Conservation (phyloP, 1,284 basidiomycete species). For the Irpex rosettiformis region DNA sequence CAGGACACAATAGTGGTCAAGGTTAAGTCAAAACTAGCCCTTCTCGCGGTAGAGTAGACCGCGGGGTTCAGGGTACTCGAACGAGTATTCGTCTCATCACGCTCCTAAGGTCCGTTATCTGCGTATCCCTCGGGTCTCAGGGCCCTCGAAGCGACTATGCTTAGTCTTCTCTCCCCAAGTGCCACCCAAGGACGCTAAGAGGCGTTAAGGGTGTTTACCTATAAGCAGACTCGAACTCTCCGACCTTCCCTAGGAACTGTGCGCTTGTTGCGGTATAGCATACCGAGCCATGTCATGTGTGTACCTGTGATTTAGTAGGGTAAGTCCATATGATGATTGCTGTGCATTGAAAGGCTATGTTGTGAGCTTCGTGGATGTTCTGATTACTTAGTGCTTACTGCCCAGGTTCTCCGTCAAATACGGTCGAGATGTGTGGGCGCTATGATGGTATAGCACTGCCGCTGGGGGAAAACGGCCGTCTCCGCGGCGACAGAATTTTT, state of each 20-base stretch:
- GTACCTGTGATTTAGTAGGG: background rate
- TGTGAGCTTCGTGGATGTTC: background rate
- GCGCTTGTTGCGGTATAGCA: background rate
- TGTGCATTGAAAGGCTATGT: no score
- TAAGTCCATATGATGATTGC: no score
- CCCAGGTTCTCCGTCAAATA: background rate
- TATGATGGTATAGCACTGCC: no score
- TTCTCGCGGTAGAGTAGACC: no score
- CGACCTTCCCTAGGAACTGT: background rate
- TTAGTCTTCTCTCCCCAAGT: background rate
- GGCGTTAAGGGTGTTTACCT: no score
- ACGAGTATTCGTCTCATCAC: background rate
- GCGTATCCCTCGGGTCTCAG: background rate
- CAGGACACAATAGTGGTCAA: no score
- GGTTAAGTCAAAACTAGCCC: no score
- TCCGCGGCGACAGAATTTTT: no score
- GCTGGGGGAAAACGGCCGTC: no score
- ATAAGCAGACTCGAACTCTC: background rate
- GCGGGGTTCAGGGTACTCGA: background rate
- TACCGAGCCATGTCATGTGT: background rate
- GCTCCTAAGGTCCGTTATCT: slow-evolving; percentile 1
- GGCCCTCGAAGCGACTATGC: background rate
- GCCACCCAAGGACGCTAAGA: no score
- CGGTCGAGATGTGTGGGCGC: background rate
- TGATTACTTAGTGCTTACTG: background rate